Base-by-base conservation (phyloP, 257 asterid species). In the Catharanthus roseus region DNA sequence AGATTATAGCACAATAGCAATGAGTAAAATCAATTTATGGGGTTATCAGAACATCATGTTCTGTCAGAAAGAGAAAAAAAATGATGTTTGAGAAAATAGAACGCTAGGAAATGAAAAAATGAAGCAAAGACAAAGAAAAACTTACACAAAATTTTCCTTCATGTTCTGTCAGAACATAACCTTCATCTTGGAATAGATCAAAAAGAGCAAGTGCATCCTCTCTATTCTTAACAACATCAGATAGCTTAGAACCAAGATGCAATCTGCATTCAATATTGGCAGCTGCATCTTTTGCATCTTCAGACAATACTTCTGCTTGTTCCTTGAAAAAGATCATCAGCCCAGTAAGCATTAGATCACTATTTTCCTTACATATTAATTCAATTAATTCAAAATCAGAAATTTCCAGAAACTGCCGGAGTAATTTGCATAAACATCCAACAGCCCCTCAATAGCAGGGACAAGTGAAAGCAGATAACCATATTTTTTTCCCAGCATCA, bases 221-320 rank as follows among this genome's bases (percentile, higher is more conserved):
- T 83, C 82, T 86, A 82, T 74, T 85, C 74, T 71, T 86, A 75
- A 86, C 88, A 67, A 89, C 71, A 63, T 88, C 92, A 21, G 96
- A 95, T 57, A 89, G 89, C 82, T 85, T 89, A 76, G 88, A 83
- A 56, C 99, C 97, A 72, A 95, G 85, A 80, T 80, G 87, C 73
- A 91, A 79, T 62, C 91, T 81, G 69, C 67, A 69, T 75, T 86
- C 97, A 69, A 93, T 88, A 68, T 82, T 70, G 29, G 87, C 82
- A 71, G 99, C 98, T 34, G 97, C 97, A 28, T 81, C 81, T 82
- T 91, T 93, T n/a, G 97, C 99, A 42, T 84, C 96, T 34, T 28
- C 61, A 65, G 99, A 81, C 50, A 95, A 86, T 44, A 84, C 72
- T 70, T 88, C 91, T 13, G 29, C 57, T 72, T 77, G 90, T 75